These are phyloP conservation scores for Kodamaea jinghongensis DNA, from an alignment of 805 yeast species.

Conservation along the genomic window DNA sequence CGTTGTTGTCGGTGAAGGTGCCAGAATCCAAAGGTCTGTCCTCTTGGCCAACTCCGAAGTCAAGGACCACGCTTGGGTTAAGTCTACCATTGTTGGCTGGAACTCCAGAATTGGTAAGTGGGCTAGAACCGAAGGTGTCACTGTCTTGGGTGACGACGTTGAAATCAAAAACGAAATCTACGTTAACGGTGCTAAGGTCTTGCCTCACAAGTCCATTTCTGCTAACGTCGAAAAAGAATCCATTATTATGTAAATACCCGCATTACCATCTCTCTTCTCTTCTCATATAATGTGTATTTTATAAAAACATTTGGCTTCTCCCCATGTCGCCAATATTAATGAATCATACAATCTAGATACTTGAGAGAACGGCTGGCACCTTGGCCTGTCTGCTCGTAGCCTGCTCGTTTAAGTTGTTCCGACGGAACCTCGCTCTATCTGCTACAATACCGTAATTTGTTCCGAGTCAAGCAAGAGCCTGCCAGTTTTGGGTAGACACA, in stretches of 20 bases:
- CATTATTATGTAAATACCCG: slow-evolving; percentile 78
- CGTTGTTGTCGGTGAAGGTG: slow-evolving; percentile 95
- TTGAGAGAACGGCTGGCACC: too few relatives aligned
- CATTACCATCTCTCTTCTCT: slow-evolving; percentile 1
- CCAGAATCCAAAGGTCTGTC: slow-evolving; percentile 94
- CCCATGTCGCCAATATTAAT: too few relatives aligned
- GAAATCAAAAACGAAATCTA: slow-evolving; percentile 97
- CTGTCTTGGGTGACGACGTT: slow-evolving; percentile 98
- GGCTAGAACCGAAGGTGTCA: slow-evolving; percentile 98
- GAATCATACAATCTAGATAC: not conserved
- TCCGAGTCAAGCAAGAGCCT: too few relatives aligned
- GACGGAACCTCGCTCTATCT: too few relatives aligned
- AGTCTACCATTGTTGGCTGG: slow-evolving; percentile 99
- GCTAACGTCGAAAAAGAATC: slow-evolving; percentile 96
- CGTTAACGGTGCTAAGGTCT: slow-evolving; percentile 98
- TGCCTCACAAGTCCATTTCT: slow-evolving; percentile 97
- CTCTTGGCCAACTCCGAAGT: slow-evolving; percentile 86
- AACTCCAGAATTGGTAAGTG: slow-evolving; percentile 96
- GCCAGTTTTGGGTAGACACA: too few relatives aligned
- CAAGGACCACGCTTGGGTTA: slow-evolving; percentile 97
- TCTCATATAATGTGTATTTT: slow-evolving; percentile 7
- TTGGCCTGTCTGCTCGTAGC: too few relatives aligned
- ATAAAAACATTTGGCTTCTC: slow-evolving; percentile 1
- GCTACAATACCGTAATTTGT: too few relatives aligned
- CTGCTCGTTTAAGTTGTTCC: too few relatives aligned